These are phyloP conservation scores for Tolypocladium guangdongense DNA, from an alignment of 2,329 filamentous ascomycete species.

Conservation along the genomic window DNA sequence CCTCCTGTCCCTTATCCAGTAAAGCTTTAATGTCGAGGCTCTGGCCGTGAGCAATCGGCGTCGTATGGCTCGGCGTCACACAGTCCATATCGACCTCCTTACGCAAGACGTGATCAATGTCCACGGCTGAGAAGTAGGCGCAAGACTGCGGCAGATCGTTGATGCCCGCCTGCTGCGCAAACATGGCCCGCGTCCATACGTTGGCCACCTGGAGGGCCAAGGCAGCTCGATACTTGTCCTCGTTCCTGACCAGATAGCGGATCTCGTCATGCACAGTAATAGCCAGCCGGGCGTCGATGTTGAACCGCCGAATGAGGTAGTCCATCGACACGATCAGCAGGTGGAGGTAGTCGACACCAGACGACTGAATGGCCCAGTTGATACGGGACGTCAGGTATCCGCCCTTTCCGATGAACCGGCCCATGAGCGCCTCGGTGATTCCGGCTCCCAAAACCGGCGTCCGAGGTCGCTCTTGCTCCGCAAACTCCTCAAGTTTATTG, in stretches of 20 bases:
- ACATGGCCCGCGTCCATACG: constrained; percentile 95
- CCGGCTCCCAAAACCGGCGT: constrained; percentile 90
- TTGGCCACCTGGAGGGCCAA: constrained; percentile 93
- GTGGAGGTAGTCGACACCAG: constrained; percentile 93
- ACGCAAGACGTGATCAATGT: constrained; percentile 88
- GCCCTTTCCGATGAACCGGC: constrained; percentile 75
- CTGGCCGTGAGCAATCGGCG: constrained; percentile 73
- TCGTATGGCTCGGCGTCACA: constrained; percentile 75
- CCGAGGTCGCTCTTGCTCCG: constrained; percentile 80
- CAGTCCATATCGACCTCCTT: constrained; percentile 99
- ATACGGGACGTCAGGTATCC: constrained; percentile 93
- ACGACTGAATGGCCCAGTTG: constrained; percentile 98
- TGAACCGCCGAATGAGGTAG: constrained; percentile 76
- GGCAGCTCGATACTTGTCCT: constrained; percentile 79
- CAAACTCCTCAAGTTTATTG: constrained; percentile 96
- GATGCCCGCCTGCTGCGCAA: constrained; percentile 92
- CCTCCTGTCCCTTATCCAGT: constrained; percentile 58
- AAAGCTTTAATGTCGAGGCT: constrained; percentile 74
- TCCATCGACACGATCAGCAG: constrained; percentile 92
- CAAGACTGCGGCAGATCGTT: constrained; percentile 88
- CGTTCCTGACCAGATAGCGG: constrained; percentile 74
- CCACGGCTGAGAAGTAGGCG: constrained; percentile 90
- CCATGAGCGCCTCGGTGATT: constrained; percentile 91
- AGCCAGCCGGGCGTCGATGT: constrained; percentile 71
- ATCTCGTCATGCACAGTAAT: constrained; percentile 98